Base-by-base conservation (phyloP, 1,139 yeast genomes). In the Ashbya aceris region DNA sequence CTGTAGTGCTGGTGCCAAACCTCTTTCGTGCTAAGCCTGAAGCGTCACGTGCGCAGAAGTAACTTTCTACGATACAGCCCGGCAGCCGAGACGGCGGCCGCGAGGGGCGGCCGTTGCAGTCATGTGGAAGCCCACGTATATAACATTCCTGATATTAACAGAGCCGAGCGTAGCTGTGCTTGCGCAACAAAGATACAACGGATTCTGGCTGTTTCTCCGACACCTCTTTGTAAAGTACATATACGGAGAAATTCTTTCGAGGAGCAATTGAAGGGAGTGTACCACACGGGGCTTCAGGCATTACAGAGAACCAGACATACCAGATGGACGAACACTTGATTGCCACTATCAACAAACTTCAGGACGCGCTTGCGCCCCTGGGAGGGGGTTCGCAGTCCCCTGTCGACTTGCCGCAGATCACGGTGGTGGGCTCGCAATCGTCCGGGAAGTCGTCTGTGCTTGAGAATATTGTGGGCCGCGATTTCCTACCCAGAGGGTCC, bases 371-470 rank as follows among this genome's bases (percentile, higher is more conserved):
- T 61, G 95, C 96, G 5, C 94, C 96, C 13, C 70, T 91, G 45
- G 95, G 97, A 39, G 89, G 85, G 27, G 91, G 93, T 8, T 79
- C 86, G 11, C 69, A 79, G 33, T 80, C 89, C 1, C 91, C 93
- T 8, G 84, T 83, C 44, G 98, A 91, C 66, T 72, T 89, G 55
- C 97, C 97, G 23, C 96, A 89, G 65, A 89, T 89, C 57, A 87
- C 96, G 3, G 97, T 89, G 30, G 96, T 89, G 33, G 96, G 97
- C 36, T 86, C 96, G 1, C 97, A 89, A 64, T 84, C 95, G 34
- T 78, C 91, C 52, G 97, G 96, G 53, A 89, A 89, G 64, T 83
- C 95, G 30, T 86, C 96, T 5, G 96, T 89, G 10, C 71, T 89
- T 53, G 96, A 89, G 62, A 87, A 89, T 64, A 83, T 89, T 52